Percentiles rank a stretch among this genome's conserved stretches.
These are phyloP conservation scores for Penicillium sp. DNA, from an alignment of 2,329 filamentous ascomycete genomes.

Conservation along the genomic window DNA sequence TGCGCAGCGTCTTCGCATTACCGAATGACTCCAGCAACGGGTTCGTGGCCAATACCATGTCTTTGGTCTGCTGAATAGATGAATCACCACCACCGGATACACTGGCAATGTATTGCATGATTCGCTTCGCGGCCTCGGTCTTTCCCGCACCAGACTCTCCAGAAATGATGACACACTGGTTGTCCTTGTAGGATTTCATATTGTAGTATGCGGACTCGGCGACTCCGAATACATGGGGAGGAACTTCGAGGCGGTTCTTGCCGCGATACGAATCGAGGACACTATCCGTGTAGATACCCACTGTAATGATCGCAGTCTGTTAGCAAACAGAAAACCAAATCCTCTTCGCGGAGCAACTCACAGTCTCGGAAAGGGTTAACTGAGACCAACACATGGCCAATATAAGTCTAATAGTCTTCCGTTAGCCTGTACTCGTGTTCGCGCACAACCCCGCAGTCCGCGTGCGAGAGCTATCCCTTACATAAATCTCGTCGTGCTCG, in stretches of 20 bases:
- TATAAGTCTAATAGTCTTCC: conserved; percentile 68
- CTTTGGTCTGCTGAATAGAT: conserved; percentile 94
- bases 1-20: conserved; percentile 94
- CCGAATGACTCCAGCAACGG: conserved; percentile 95
- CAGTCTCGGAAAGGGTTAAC: conserved; percentile 96
- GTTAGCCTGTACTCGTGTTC: conserved; percentile 16
- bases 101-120: conserved; percentile 99
- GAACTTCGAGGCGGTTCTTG: conserved; percentile 91
- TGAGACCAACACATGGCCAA: conserved; percentile 97
- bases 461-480: conserved; percentile 40
- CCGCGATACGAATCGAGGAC: conserved; percentile 92
- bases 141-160: conserved; percentile 98
- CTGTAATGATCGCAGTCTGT: conserved; percentile 39
- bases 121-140: conserved; percentile 95
- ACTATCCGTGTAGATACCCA: conserved; percentile 95
- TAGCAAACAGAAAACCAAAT: conserved; percentile 30
- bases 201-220: conserved; percentile 97
- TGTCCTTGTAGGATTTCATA: conserved; percentile 99
- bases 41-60: conserved; percentile 99
- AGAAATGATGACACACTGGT: conserved; percentile 99
- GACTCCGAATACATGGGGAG: conserved; percentile 95
- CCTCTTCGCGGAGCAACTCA: conserved; percentile 41
- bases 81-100: conserved; percentile 82
- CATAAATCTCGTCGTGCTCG: conserved; percentile 94
- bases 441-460: conserved; percentile 17